Evolutionary conservation across 805 yeast species (phyloP).

Genomic region (Tetrapisispora pingtungensis): DNA sequence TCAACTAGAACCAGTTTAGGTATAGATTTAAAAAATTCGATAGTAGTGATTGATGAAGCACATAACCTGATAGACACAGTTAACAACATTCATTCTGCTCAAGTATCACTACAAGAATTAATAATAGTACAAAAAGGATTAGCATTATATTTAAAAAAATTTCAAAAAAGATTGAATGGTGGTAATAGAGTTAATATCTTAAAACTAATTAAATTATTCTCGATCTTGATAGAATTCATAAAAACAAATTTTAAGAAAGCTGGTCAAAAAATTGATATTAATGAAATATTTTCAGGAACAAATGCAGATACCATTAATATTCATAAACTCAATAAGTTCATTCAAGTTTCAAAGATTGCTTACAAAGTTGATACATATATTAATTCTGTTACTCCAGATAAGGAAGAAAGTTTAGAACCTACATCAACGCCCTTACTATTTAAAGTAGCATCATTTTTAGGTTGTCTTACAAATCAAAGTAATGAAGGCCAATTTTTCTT

Average conservation of each 20-base stretch:
- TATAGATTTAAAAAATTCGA: slow-evolving; percentile 48
- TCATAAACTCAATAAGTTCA: slow-evolving; percentile 53
- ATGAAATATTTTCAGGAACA: slow-evolving; percentile 46
- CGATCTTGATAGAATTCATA: slow-evolving; percentile 42
- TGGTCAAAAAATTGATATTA: slow-evolving; percentile 44
- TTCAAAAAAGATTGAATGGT: slow-evolving; percentile 53
- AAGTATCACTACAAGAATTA: slow-evolving; percentile 44
- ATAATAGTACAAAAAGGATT: slow-evolving; percentile 38
- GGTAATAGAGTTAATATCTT: slow-evolving; percentile 61
- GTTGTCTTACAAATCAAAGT: slow-evolving; percentile 60
- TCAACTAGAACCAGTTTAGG: slow-evolving; percentile 51
- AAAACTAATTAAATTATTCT: slow-evolving; percentile 51
- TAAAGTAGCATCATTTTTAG: slow-evolving; percentile 54
- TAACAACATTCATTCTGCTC: slow-evolving; percentile 54
- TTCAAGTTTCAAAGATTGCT: slow-evolving; percentile 63
- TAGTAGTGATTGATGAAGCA: slow-evolving; percentile 85
- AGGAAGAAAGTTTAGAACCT: slow-evolving; percentile 4
- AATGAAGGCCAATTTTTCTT: slow-evolving; percentile 72
- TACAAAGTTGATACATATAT: slow-evolving; percentile 72
- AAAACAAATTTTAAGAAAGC: slow-evolving; percentile 29
- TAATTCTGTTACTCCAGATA: slow-evolving; percentile 6
- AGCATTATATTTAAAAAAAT: slow-evolving; percentile 46
- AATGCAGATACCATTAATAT: slow-evolving; percentile 66
- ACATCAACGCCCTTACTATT: slow-evolving; percentile 44
- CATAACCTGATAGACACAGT: slow-evolving; percentile 79